These are phyloP conservation scores for Sclerotinia spermophila DNA, from an alignment of 2,329 filamentous ascomycete genomes.

Conservation along the genomic window DNA sequence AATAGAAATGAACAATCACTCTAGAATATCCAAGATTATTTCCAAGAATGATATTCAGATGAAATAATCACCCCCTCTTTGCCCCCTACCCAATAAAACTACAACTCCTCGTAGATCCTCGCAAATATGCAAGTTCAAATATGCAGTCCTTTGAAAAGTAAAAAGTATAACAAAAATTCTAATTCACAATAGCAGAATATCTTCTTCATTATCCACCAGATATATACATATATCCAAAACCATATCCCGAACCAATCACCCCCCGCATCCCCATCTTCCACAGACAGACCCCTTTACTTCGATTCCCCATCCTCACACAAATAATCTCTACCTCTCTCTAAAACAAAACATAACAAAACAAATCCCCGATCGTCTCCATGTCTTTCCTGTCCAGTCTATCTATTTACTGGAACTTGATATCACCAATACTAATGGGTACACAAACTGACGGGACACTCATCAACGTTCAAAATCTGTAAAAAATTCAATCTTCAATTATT, in stretches of 20 bases:
- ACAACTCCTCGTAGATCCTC: background rate
- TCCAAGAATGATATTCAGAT: background rate
- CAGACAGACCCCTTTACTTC: background rate
- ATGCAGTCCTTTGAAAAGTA: accelerated
- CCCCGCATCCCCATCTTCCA: background rate
- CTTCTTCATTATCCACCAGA: no score
- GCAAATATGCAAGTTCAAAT: background rate
- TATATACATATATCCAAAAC: background rate
- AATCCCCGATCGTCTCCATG: background rate
- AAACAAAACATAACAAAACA: background rate
- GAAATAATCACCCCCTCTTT: no score
- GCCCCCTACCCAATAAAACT: no score
- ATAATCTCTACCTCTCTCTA: background rate
- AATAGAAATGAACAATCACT: no score
- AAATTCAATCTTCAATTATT: no score
- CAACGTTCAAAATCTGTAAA: no score
- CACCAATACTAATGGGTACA: no score
- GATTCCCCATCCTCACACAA: background rate
- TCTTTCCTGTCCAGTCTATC: background rate
- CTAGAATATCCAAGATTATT: background rate
- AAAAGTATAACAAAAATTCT: background rate
- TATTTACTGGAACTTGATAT: background rate
- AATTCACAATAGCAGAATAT: background rate
- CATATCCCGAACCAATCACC: background rate
- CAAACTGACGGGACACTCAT: no score